A percentile compares a stretch with the other conserved stretches of the same genome.
Evolutionary conservation across 805 yeast genomes (phyloP).

Genomic region (Candida odintsovae): DNA sequence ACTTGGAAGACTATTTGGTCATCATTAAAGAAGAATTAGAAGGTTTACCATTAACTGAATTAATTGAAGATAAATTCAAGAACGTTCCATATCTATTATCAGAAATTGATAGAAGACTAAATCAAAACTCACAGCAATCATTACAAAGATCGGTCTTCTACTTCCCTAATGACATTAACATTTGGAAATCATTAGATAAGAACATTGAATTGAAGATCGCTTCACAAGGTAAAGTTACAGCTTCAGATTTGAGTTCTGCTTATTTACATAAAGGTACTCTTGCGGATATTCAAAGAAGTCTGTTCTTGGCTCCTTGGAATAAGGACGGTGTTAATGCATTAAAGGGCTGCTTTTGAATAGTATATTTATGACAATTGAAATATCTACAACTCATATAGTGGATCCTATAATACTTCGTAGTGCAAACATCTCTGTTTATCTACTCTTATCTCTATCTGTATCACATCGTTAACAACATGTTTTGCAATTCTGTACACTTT

Average conservation of each 20-base stretch:
- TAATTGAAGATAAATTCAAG: slow-evolving; percentile 44
- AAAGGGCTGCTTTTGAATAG: slow-evolving; percentile 23
- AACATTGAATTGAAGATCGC: slow-evolving; percentile 57
- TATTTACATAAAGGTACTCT: slow-evolving; percentile 42
- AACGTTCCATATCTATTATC: slow-evolving; percentile 55
- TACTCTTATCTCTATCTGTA: too few relatives aligned
- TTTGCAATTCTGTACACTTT: too few relatives aligned
- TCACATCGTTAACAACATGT: too few relatives aligned
- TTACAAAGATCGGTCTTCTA: slow-evolving; percentile 72
- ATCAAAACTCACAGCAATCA: slow-evolving; percentile 18
- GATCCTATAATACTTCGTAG: too few relatives aligned
- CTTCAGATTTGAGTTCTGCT: slow-evolving; percentile 46
- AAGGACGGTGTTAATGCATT: slow-evolving; percentile 25
- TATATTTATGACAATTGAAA: too few relatives aligned
- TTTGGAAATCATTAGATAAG: slow-evolving; percentile 64
- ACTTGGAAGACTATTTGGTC: slow-evolving; percentile 49
- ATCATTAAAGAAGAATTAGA: slow-evolving; percentile 65
- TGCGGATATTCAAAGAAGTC: slow-evolving; percentile 59
- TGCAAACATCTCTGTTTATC: too few relatives aligned
- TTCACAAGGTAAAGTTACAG: slow-evolving; percentile 42
- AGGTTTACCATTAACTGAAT: slow-evolving; percentile 39
- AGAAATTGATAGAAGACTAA: slow-evolving; percentile 42
- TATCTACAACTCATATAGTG: too few relatives aligned
- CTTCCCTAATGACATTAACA: slow-evolving; percentile 62
- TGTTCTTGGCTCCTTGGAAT: slow-evolving; percentile 57